phyloP scores from a whole-genome alignment of 345 rosid species.

The Nephelium lappaceum region DNA sequence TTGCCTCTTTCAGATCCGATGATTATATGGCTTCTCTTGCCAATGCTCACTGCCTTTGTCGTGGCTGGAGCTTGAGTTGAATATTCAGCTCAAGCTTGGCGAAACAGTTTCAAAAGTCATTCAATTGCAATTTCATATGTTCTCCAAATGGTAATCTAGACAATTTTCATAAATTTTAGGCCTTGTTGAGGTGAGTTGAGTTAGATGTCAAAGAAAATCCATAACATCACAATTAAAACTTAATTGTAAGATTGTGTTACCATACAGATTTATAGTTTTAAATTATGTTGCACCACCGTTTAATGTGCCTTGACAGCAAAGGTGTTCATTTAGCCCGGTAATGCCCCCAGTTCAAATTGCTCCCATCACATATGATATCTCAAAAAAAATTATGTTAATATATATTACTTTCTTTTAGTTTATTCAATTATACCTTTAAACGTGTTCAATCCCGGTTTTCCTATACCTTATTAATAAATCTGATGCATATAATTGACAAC shows the following conservation, averaged over 20 bases:
- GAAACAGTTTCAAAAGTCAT: constrained; percentile 5
- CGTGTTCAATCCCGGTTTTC: not conserved
- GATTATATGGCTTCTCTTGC: constrained; percentile 92
- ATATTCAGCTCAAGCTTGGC: not conserved
- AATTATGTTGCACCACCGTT: too few species aligned
- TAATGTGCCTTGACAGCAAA: too few species aligned
- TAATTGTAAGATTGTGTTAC: not conserved
- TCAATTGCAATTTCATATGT: constrained; percentile 10
- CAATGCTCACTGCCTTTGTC: constrained; percentile 74
- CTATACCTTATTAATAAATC: not conserved
- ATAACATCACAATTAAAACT: not conserved
- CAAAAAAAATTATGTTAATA: not conserved
- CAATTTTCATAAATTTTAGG: not conserved
- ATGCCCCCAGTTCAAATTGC: too few species aligned
- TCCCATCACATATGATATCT: too few species aligned
- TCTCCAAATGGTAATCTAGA: not conserved
- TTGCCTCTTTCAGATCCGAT: constrained; percentile 62
- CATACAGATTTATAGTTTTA: not conserved
- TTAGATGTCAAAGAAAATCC: not conserved
- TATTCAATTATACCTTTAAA: not conserved
- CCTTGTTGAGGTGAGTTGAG: not conserved
- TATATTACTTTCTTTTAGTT: not conserved
- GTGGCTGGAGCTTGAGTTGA: constrained; percentile 57
- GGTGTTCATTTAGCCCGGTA: too few species aligned
- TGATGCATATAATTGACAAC: not conserved